phyloP scores from a whole-genome alignment of 768 basidiomycete genomes.

The Rubroboletus pulcherrimus region DNA sequence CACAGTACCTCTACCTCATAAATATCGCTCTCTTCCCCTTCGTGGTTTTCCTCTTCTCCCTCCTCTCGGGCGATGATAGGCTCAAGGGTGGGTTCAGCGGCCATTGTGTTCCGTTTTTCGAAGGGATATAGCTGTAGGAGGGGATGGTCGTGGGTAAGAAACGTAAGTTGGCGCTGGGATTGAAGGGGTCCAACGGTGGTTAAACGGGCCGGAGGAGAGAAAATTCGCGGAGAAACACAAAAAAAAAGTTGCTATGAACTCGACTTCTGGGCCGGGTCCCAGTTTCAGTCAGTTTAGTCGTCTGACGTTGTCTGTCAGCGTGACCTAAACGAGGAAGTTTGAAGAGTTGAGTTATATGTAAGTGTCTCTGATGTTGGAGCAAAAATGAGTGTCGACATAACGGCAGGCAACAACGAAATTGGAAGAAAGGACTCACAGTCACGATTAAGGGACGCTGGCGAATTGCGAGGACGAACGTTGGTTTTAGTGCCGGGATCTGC shows the following conservation, averaged over 20 bases:
- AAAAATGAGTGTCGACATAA: constrained; percentile 10
- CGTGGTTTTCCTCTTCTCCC: constrained; percentile 5
- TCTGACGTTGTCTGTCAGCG: neutral
- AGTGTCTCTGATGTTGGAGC: constrained; percentile 2
- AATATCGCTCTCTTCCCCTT: constrained; percentile 28
- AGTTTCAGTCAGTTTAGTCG: neutral
- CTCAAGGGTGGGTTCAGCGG: constrained; percentile 18
- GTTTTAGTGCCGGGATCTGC: constrained; percentile 12
- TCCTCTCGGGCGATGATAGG: neutral
- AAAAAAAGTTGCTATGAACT: neutral
- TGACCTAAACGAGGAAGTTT: constrained; percentile 1
- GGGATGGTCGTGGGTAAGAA: constrained; percentile 6
- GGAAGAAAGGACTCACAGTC: constrained; percentile 10
- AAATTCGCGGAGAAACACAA: neutral
- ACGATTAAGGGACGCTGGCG: constrained; percentile 7
- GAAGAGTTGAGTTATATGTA: constrained; percentile 3
- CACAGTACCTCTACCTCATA: constrained; percentile 26
- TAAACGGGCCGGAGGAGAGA: constrained; percentile 10
- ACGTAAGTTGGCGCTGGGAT: constrained; percentile 1
- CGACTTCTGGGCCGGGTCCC: neutral
- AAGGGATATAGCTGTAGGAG: neutral
- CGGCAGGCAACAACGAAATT: constrained; percentile 16
- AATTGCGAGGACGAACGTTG: constrained; percentile 29
- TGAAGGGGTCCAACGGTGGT: neutral
- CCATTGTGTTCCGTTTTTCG: constrained; percentile 14